Evolutionary conservation across 2,329 filamentous ascomycete genomes (phyloP), one percentile per base, ranked within the genome.

Genomic region (Pseudonectria foliicola): DNA sequence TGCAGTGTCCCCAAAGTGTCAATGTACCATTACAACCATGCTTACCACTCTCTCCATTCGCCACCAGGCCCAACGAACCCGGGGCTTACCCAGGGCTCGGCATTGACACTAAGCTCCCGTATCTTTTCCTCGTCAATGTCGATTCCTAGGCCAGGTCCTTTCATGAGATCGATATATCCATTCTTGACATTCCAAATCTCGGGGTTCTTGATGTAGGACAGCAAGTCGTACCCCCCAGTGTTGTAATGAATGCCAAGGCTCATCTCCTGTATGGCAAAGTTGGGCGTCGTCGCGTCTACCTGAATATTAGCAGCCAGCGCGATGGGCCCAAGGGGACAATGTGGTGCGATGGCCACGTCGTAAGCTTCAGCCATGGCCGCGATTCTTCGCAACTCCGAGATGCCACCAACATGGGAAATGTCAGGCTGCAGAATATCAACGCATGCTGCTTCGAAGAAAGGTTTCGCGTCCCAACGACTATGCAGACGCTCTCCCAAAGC

Each of bases 241-340:
- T 89, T 89, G 53, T 88, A 89, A 54, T 89, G 85, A 47, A 89
- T 88, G 0, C 83, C 84, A 21, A 87, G 52, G 34, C 77, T 81
- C 84, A 87, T 87, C 57, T 88, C 83, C 51, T 85, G 77, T 23
- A 88, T 87, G 1, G 71, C 74, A 53, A 82, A 86, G 55, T 82
- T 87, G 13, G 69, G 70, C 13, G 63, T 75, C 8, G 60, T 63
- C 13, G 73, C 65, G 15, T 76, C 78, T 2, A 87, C 73, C 43
- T 87, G 82, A 27, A 86, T 66, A 36, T 71, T 78, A 0, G 83
- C 83, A 1, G 83, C 83, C 12, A 87, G 63, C 0, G 83, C 80
- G 32, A 88, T 80, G 0, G 83, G 82, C 0, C 83, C 83, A 0
- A 87, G 57, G 0, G 82, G 82, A 45, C 81, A 86, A 48, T 87